These are phyloP conservation scores for Cladosporium sphaerospermum DNA, from an alignment of 2,329 filamentous ascomycete species.

Conservation along the genomic window DNA sequence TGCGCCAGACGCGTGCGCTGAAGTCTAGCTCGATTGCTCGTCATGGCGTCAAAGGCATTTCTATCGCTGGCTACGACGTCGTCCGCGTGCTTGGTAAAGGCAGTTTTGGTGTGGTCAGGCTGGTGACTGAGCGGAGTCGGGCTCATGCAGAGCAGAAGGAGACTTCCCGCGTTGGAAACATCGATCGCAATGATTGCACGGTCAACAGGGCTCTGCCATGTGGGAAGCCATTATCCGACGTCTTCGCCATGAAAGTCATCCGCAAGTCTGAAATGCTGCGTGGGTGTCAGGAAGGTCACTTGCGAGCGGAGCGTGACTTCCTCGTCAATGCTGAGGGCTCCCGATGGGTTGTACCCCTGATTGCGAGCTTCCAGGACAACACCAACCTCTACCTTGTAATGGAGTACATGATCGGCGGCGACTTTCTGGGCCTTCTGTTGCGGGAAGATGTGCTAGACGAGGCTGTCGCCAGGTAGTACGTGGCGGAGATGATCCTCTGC, in stretches of 20 bases:
- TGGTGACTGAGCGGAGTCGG: slow-evolving; percentile 55
- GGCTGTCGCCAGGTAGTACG: slow-evolving; percentile 72
- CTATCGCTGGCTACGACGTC: slow-evolving; percentile 65
- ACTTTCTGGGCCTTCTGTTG: slow-evolving; percentile 82
- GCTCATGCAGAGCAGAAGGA: neutral
- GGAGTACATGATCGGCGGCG: slow-evolving; percentile 96
- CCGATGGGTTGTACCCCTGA: slow-evolving; percentile 79
- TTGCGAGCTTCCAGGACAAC: slow-evolving; percentile 83
- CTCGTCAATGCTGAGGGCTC: slow-evolving; percentile 84
- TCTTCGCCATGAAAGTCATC: slow-evolving; percentile 97
- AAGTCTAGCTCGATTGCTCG: slow-evolving; percentile 53
- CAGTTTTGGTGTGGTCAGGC: slow-evolving; percentile 84
- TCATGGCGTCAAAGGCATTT: slow-evolving; percentile 45
- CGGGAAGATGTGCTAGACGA: slow-evolving; percentile 79
- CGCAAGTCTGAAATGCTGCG: slow-evolving; percentile 88
- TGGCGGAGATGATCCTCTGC: slow-evolving; percentile 93
- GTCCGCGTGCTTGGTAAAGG: slow-evolving; percentile 83
- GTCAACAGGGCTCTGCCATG: slow-evolving; percentile 13
- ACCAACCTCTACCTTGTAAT: slow-evolving; percentile 86
- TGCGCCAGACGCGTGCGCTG: slow-evolving; percentile 66
- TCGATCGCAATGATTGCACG: slow-evolving; percentile 5
- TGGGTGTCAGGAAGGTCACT: slow-evolving; percentile 84
- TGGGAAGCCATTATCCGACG: slow-evolving; percentile 43
- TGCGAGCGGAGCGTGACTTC: slow-evolving; percentile 87
- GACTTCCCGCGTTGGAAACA: neutral